A percentile compares a stretch with the other conserved stretches of the same genome.
phyloP scores from a whole-genome alignment of 139 green algal species.

The Micromonas commoda region DNA sequence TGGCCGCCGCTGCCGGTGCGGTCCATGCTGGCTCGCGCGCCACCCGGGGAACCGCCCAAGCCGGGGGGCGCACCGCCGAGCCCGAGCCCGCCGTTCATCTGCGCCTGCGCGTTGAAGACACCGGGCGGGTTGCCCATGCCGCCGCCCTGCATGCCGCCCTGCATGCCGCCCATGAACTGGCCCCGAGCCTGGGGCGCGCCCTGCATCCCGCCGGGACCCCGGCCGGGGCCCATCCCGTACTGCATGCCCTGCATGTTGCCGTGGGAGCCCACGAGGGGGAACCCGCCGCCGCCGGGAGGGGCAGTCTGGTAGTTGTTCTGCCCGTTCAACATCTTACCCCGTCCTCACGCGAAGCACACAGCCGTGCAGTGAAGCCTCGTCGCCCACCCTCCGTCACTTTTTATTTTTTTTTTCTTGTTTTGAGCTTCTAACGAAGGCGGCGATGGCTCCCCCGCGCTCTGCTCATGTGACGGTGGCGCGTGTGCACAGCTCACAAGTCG shows the following conservation, averaged over 20 bases:
- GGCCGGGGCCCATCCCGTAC: too few relatives aligned
- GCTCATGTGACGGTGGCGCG: too few relatives aligned
- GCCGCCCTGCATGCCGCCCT: background rate
- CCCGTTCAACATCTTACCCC: background rate
- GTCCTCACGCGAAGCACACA: background rate
- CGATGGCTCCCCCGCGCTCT: background rate
- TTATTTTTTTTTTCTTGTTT: slow-evolving; percentile 5
- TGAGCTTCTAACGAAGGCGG: background rate
- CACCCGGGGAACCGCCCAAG: background rate
- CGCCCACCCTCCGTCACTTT: background rate
- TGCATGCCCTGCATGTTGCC: too few relatives aligned
- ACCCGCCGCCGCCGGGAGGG: too few relatives aligned
- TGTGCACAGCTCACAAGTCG: too few relatives aligned
- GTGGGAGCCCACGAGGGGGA: too few relatives aligned
- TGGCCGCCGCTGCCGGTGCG: background rate
- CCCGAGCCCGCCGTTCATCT: background rate
- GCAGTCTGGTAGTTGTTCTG: background rate
- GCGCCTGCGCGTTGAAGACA: background rate
- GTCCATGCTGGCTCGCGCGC: background rate
- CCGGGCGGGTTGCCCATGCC: background rate
- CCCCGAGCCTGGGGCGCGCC: too few relatives aligned
- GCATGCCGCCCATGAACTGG: too few relatives aligned
- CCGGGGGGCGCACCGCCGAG: background rate
- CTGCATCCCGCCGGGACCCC: too few relatives aligned
- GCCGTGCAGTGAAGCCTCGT: background rate